These are phyloP conservation scores for Penicillium coffeae DNA, from an alignment of 495 filamentous ascomycete genomes.

Conservation along the genomic window DNA sequence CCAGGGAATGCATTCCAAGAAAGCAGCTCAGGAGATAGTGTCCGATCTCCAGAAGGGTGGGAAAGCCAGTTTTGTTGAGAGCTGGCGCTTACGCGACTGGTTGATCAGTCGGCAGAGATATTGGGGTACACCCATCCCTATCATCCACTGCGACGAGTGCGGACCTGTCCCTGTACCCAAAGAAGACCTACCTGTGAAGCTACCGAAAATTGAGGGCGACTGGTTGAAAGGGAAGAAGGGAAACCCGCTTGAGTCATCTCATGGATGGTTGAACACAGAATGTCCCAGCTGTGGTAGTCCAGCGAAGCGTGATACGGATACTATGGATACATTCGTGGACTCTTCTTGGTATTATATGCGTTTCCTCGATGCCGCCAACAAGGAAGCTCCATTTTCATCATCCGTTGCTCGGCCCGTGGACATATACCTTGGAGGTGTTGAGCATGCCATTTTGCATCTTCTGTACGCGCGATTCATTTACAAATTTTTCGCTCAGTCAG, in stretches of 20 bases:
- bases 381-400: conserved; percentile 55
- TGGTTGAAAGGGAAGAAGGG: conserved; percentile 68
- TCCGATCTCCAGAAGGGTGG: conserved; percentile 48
- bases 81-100: conserved; percentile 82
- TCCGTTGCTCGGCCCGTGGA: conserved; percentile 68
- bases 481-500: conserved; percentile 68
- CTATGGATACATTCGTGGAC: conserved; percentile 95
- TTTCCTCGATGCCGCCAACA: conserved; percentile 67
- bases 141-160: conserved; percentile 76
- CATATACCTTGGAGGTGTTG: conserved; percentile 81
- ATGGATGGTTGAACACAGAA: conserved; percentile 68
- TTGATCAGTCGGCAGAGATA: conserved; percentile 83
- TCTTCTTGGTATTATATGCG: conserved; percentile 90
- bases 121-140: conserved; percentile 88
- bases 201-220: conserved; percentile 66
- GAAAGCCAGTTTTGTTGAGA: conserved; percentile 55
- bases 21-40: conserved; percentile 60
- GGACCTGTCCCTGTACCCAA: conserved; percentile 75
- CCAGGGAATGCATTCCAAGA: conserved; percentile 53
- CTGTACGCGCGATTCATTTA: conserved; percentile 89
- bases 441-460: conserved; percentile 89
- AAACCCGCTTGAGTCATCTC: conserved; percentile 67
- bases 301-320: conserved; percentile 83
- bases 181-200: conserved; percentile 68
- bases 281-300: conserved; percentile 69